phyloP scores from a whole-genome alignment of 805 yeast species.

The Jamesozyma lodderae region DNA sequence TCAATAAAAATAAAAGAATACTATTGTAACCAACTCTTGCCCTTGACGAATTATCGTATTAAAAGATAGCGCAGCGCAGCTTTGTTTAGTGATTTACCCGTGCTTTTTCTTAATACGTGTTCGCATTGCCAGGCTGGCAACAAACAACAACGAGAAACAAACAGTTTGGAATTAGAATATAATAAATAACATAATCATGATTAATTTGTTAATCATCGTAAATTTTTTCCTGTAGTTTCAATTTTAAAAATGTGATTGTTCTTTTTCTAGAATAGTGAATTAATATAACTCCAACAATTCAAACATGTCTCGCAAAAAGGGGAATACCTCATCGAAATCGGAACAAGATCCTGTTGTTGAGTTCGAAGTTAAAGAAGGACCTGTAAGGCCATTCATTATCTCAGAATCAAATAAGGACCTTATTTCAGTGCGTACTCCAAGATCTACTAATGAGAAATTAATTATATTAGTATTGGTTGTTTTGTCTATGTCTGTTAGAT shows the following conservation, averaged over 20 bases:
- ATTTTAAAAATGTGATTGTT: not conserved
- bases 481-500: constrained; percentile 50
- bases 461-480: constrained; percentile 36
- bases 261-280: not conserved
- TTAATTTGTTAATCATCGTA: too few relatives aligned
- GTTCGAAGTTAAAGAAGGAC: constrained; percentile 43
- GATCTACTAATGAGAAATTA: constrained; percentile 32
- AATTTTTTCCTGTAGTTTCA: not conserved
- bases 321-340: too few relatives aligned
- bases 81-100: too few relatives aligned
- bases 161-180: too few relatives aligned
- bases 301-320: constrained; percentile 6
- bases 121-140: too few relatives aligned
- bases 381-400: constrained; percentile 43
- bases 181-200: too few relatives aligned
- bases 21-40: too few relatives aligned
- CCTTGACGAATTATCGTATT: too few relatives aligned
- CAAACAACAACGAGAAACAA: too few relatives aligned
- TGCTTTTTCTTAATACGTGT: too few relatives aligned
- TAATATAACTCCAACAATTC: not conserved
- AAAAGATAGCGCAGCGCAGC: too few relatives aligned
- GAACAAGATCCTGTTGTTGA: constrained; percentile 20
- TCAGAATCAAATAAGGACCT: constrained; percentile 40
- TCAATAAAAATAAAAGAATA: too few relatives aligned
- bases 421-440: constrained; percentile 34